Base-by-base conservation (phyloP, 495 filamentous ascomycete genomes). In the Tirmania nivea region DNA sequence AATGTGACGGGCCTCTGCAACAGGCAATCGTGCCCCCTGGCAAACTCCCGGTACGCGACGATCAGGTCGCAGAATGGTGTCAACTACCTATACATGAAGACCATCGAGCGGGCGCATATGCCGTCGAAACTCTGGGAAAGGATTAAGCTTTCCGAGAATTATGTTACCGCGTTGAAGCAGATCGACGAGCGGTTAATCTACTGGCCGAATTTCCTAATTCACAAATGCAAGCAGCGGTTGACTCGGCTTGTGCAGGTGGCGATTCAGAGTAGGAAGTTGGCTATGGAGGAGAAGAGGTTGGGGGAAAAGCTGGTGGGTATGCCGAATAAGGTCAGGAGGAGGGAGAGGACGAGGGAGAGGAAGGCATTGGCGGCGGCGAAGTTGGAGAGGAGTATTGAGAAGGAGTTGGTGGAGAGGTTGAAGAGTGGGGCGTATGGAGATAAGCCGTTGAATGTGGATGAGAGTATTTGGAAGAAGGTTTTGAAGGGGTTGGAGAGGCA, bases 1-100 rank as follows among this genome's bases (percentile, higher is more conserved):
- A 94, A 81, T 59, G 51, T 42, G 61, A 94, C 81, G 48, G 90
- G 92, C 58, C 77, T 96, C 51, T 97, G 92, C 77, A 92, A 88
- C 67, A 76, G 85, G 49, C 87, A 94, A 66, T 86, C 85, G 53
- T 96, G 90, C 67, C 90, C 90, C 19, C 81, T 97, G 51, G 90
- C 90, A 59, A 97, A 95, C 70, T 84, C 79, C 53, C 83, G 87
- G 21, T 97, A 97, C 73, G 92, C 90, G 47, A 96, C 90, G 14
- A 77, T 97, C 56, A 84, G 92, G 56, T 76, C 80, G 25, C 77
- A 79, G 47, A 86, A 84, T 31, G 85, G 84, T 48, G 75, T 75
- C 20, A 79, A 96, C 60, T 96, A 94, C 69, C 80, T 97, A 53
- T 96, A 94, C 75, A 92, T 95, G 75, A 97, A 95, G 71, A 93